Evolutionary conservation across 2,329 filamentous ascomycete species (phyloP), one percentile per base, ranked within the genome.

Genomic region (Curvularia sp.): DNA sequence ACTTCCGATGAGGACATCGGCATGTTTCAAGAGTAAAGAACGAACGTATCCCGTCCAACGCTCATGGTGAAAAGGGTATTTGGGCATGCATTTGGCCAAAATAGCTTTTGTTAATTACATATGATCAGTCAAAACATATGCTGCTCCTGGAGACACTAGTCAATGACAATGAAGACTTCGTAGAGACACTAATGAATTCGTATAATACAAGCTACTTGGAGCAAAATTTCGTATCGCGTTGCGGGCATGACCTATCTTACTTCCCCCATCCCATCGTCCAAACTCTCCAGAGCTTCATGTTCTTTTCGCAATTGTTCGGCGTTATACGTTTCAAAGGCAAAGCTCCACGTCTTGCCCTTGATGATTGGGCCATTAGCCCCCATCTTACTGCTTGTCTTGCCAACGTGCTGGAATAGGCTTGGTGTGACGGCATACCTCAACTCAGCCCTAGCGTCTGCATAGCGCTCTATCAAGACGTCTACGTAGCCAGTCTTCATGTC

Each of bases 351-450:
- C 63, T 72, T 77, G 58, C 78, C 72, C 24, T 70, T 71, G 9
- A 72, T 69, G 41, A 69, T 49, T 71, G 70, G 22, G 67, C 68
- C 46, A 55, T 61, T 3, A 55, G 57, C 12, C 60, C 70, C 63
- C 62, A 30, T 70, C 67, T 52, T 74, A 61, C 61, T 79, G 79
- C 77, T 81, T 62, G 72, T 76, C 30, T 73, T 61, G 4, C 80
- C 80, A n/a, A 82, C 66, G 64, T 83, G 80, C 66, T 82, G 80
- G 28, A 83, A 60, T 1, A 82, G 65, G 46, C 73, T 77, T 1
- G 80, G 81, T 8, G 74, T 78, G 24, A 81, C 50, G 1, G 79
- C 79, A 70, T 76, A 82, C 18, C 80, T 71, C 42, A 77, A 57
- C 59, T 79, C 70, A 2, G 66, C 64, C 15, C 74, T 61, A 28